These are phyloP conservation scores for Gymnopilus junonius DNA, from an alignment of 768 basidiomycete genomes.

Conservation along the genomic window DNA sequence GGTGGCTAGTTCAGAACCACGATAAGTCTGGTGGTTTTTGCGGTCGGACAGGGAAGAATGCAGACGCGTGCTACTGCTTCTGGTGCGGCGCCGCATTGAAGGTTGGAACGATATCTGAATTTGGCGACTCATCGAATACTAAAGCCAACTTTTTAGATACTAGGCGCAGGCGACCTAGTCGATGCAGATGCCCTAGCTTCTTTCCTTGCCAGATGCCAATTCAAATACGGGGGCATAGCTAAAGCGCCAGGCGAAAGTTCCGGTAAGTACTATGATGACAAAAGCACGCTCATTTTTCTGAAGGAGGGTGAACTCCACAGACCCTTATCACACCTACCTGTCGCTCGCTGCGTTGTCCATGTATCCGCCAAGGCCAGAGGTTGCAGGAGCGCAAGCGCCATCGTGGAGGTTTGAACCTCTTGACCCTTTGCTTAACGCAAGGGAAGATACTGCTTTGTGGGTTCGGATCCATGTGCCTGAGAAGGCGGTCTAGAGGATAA, in stretches of 20 bases:
- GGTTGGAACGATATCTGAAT: conserved; percentile 46
- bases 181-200: conserved; percentile 55
- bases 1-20: conserved; percentile 83
- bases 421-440: conserved; percentile 76
- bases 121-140: background rate
- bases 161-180: conserved; percentile 63
- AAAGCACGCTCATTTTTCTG: background rate
- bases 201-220: conserved; percentile 82
- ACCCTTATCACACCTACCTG: conserved; percentile 96
- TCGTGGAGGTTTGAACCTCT: conserved; percentile 65
- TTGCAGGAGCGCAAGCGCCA: conserved; percentile 28
- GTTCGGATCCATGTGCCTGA: conserved; percentile 58
- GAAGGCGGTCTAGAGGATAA: background rate
- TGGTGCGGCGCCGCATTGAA: conserved; percentile 87
- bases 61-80: conserved; percentile 96
- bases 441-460: conserved; percentile 68
- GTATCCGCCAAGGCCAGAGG: conserved; percentile 48
- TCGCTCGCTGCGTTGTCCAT: conserved; percentile 82
- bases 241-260: conserved; percentile 83
- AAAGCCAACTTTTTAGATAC: conserved; percentile 53
- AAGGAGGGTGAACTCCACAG: conserved; percentile 39
- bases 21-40: conserved; percentile 76
- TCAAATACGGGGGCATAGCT: conserved; percentile 85
- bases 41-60: conserved; percentile 85
- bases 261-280: conserved; percentile 48